These are phyloP conservation scores for Pseudogymnoascus sp. DNA, from an alignment of 2,329 filamentous ascomycete genomes.

Conservation along the genomic window DNA sequence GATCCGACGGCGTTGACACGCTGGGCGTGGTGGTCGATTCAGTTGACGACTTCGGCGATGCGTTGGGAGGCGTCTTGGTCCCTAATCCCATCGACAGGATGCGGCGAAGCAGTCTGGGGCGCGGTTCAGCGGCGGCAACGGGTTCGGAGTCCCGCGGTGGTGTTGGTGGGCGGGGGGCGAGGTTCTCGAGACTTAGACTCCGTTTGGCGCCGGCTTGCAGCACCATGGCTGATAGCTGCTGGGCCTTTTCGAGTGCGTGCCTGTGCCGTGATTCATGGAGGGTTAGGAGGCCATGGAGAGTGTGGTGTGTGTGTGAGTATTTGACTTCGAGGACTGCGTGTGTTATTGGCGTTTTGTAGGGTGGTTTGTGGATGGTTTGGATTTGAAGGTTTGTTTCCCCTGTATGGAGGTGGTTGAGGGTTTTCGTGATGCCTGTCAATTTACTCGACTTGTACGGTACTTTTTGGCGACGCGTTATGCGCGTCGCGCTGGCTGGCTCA, in stretches of 20 bases:
- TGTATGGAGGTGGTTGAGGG: neutral
- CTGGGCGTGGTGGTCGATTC: constrained; percentile 20
- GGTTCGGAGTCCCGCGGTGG: constrained; percentile 43
- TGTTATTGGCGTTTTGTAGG: neutral
- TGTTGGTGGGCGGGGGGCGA: constrained; percentile 55
- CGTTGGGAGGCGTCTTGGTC: constrained; percentile 10
- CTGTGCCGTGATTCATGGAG: neutral
- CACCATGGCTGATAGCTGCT: constrained; percentile 27
- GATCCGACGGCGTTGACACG: constrained; percentile 21
- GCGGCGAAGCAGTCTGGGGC: constrained; percentile 16
- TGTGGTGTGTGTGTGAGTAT: neutral
- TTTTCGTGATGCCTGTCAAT: constrained; percentile 1
- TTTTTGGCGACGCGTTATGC: neutral
- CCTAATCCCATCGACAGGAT: constrained; percentile 28
- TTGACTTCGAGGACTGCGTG: neutral
- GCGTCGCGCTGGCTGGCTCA: neutral
- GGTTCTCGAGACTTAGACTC: constrained; percentile 40
- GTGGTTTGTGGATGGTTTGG: neutral
- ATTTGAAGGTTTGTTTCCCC: neutral
- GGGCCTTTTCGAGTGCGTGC: constrained; percentile 9
- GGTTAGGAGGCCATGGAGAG: neutral
- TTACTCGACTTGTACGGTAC: neutral
- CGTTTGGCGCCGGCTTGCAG: constrained; percentile 16
- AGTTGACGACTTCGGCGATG: constrained; percentile 27
- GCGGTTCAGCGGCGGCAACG: constrained; percentile 20